Evolutionary conservation across 2,329 filamentous ascomycete genomes (phyloP), one percentile per base, ranked within the genome.

Genomic region (Penicillium sp.): DNA sequence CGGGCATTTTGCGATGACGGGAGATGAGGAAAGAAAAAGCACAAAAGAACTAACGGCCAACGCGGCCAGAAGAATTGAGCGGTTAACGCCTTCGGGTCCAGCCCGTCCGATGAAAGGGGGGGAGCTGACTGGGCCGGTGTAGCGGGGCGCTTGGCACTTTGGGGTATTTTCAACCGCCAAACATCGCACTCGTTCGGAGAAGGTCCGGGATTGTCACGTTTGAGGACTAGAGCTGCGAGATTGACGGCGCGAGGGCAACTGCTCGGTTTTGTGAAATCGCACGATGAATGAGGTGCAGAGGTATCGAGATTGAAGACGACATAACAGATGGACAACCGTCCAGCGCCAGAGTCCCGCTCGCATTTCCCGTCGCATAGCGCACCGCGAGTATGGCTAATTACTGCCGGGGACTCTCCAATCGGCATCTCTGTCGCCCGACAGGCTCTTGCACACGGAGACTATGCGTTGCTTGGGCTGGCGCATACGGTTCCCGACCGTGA

Each of bases 331-430:
- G 66, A 71, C 49, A 67, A 65, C 52, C 56, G 56, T 36, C 58
- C 64, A 43, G 62, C 61, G 46, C 55, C 59, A 55, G 63, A 66
- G 50, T 58, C 62, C 51, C 65, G 62, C 50, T 55, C 61, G 40
- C 78, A 78, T 51, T 83, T 83, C 57, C 81, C 81, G 37, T 71
- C 75, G 28, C 80, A 83, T 66, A 76, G 78, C 63, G 77, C 76
- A 43, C 90, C 90, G 43, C 85, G 91, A 62, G 88, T 91, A 62
- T 97, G 93, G 93, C 84, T 98, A 64, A 75, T 98, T 56, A 95
- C 90, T 9, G 85, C 88, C 50, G 88, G 88, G 32, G 81, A 91
- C 51, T 91, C 89, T 33, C 89, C 91, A 9, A 80, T 96, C 54
- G 85, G 85, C 46, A 86, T 95, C 51, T 85, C 88, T 39, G 78